phyloP scores from a whole-genome alignment of 345 rosid species.

The Hevea brasiliensis region DNA sequence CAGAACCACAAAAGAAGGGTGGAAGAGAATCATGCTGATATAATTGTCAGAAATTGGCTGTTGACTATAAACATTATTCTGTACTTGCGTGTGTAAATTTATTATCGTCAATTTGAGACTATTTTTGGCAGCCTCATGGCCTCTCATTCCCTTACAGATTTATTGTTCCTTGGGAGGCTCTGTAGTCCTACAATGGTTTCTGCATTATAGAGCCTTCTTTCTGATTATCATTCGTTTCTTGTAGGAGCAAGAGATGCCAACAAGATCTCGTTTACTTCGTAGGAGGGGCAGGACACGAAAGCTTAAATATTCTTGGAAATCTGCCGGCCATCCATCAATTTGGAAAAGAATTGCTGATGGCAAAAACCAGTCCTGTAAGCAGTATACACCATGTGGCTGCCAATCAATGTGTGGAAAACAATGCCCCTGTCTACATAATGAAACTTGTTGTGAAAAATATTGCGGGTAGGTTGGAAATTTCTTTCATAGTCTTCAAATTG shows the following conservation, averaged over 20 bases:
- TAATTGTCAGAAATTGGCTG: slow-evolving; percentile 2
- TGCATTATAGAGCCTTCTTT: slow-evolving; percentile 14
- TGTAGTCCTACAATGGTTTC: not conserved
- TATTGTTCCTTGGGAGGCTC: slow-evolving; percentile 1
- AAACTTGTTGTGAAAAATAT: slow-evolving; percentile 91
- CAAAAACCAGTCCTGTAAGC: slow-evolving; percentile 57
- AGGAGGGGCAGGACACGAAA: slow-evolving; percentile 75
- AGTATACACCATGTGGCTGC: slow-evolving; percentile 91
- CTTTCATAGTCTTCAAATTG: not conserved
- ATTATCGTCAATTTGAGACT: no score
- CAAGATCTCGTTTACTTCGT: slow-evolving; percentile 52
- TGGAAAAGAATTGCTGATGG: slow-evolving; percentile 72
- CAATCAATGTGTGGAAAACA: slow-evolving; percentile 74
- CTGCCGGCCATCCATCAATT: slow-evolving; percentile 72
- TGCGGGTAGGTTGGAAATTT: slow-evolving; percentile 70
- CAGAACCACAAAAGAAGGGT: not conserved
- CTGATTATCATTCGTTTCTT: slow-evolving; percentile 16
- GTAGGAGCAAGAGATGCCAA: slow-evolving; percentile 75
- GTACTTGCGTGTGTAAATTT: not conserved
- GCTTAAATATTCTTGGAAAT: slow-evolving; percentile 88
- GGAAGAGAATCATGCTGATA: slow-evolving; percentile 1
- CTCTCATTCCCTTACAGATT: no score
- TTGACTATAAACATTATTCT: not conserved
- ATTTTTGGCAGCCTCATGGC: not conserved
- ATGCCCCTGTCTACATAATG: slow-evolving; percentile 66